Evolutionary conservation across 805 yeast species (phyloP), one percentile per base, ranked within the genome.

Genomic region (Starmerella tilneyi): DNA sequence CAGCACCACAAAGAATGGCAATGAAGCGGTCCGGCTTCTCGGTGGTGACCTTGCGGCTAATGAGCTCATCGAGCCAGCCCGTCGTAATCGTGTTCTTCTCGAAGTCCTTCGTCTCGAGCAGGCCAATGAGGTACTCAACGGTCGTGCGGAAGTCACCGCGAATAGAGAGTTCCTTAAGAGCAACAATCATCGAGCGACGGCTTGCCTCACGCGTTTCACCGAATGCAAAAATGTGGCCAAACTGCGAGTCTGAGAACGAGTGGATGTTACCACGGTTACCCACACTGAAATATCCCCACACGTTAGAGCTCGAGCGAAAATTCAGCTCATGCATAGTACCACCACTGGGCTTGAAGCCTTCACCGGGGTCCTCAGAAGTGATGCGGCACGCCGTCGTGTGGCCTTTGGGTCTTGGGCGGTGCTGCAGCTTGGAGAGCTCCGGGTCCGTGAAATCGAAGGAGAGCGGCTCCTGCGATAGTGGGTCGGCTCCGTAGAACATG

Each of bases 351-450:
- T 92, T 92, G 76, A 92, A 92, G 40, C 98, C 99, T 70, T 89
- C 96, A 62, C 94, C 94, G 40, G 99, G 99, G 68, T 92, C 99
- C 68, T 92, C 99, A 12, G 96, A 84, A 28, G 98, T 92, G 65
- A 92, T 92, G 72, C 99, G 86, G 70, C 97, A 89, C 43, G 98
- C 98, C 39, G 97, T 92, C 67, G 95, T 84, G 67, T 92, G 99
- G 49, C 99, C 99, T 71, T 85, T 86, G 58, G 99, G 98, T 56
- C 73, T 75, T 29, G 99, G 99, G 57, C 77, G 78, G 65, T 96
- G 79, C 70, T 92, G 99, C 46, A 81, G 74, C 56, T 77, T 73
- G 53, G 77, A 70, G 22, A 94, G 73, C 46, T 73, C 77, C 56
- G 81, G 82, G 35, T 78, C 70, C 50, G 77, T 75, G 68, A 92